phyloP scores from a whole-genome alignment of 805 yeast species.

The Martiniozyma abietophila region DNA sequence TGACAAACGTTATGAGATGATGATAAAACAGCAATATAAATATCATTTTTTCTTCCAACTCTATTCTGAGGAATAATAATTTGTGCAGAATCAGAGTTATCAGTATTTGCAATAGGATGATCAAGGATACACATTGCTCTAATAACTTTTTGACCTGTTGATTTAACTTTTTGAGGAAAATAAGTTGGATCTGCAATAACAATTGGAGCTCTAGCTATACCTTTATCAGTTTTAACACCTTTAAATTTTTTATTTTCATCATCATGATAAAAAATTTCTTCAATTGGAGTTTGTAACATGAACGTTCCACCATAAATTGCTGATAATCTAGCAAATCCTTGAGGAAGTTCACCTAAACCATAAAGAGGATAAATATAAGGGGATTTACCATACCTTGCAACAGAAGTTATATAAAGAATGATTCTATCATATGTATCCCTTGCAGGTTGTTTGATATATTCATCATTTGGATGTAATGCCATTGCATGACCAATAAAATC shows the following conservation, averaged over 20 bases:
- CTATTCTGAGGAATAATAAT: conserved; percentile 96
- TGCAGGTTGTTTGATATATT: conserved; percentile 80
- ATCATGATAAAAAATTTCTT: conserved; percentile 70
- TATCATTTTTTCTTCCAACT: conserved; percentile 85
- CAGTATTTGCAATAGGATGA: conserved; percentile 79
- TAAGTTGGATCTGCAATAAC: conserved; percentile 98
- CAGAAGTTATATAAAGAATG: conserved; percentile 76
- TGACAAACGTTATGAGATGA: conserved; percentile 86
- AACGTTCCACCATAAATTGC: conserved; percentile 98
- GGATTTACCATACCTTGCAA: conserved; percentile 90
- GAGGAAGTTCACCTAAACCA: conserved; percentile 97
- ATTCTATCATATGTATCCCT: conserved; percentile 86
- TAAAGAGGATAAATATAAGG: conserved; percentile 94
- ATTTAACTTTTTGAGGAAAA: conserved; percentile 74
- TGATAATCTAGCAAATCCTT: conserved; percentile 92
- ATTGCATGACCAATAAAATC: conserved; percentile 98
- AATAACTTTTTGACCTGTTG: conserved; percentile 66
- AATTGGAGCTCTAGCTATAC: conserved; percentile 82
- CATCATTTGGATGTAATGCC: conserved; percentile 95
- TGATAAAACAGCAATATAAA: conserved; percentile 85
- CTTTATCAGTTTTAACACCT: conserved; percentile 89
- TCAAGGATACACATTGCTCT: conserved; percentile 84
- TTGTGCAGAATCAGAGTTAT: conserved; percentile 81
- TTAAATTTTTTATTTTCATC: conserved; percentile 65
- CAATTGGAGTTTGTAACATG: conserved; percentile 94